Evolutionary conservation across 1,284 basidiomycete genomes (phyloP).

Genomic region (Lentinula novae-zelandiae): DNA sequence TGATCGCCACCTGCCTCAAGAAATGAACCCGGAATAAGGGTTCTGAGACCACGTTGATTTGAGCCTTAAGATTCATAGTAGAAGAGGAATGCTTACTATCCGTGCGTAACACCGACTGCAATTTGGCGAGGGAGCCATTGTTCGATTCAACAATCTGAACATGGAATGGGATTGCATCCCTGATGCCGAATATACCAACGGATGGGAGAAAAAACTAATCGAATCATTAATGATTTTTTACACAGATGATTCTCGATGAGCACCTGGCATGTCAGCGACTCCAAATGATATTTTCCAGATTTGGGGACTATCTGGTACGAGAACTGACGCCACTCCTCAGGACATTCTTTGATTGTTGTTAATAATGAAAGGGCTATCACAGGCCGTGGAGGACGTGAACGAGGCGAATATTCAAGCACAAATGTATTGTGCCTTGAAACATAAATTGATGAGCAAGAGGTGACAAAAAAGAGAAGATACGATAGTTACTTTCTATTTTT

Average conservation of each 20-base stretch:
- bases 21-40: slow-evolving; percentile 7
- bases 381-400: slow-evolving; percentile 12
- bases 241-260: neutral
- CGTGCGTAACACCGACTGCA: neutral
- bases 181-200: slow-evolving; percentile 13
- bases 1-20: slow-evolving; percentile 7
- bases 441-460: neutral
- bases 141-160: slow-evolving; percentile 10
- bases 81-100: neutral
- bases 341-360: slow-evolving; percentile 10
- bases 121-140: neutral
- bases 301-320: slow-evolving; percentile 6
- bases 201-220: slow-evolving; percentile 13
- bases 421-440: slow-evolving; percentile 3
- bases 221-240: neutral
- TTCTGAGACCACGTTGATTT: neutral
- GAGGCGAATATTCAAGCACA: slow-evolving; percentile 10
- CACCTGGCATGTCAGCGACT: slow-evolving; percentile 14
- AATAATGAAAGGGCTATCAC: slow-evolving; percentile 9
- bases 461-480: neutral
- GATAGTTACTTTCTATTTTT: slow-evolving; percentile 7
- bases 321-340: slow-evolving; percentile 13
- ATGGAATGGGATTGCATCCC: slow-evolving; percentile 13
- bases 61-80: neutral
- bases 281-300: neutral